Evolutionary conservation across 2,329 filamentous ascomycete species (phyloP), one percentile per base, ranked within the genome.

Genomic region (Zelopaecilomyces penicillatus): DNA sequence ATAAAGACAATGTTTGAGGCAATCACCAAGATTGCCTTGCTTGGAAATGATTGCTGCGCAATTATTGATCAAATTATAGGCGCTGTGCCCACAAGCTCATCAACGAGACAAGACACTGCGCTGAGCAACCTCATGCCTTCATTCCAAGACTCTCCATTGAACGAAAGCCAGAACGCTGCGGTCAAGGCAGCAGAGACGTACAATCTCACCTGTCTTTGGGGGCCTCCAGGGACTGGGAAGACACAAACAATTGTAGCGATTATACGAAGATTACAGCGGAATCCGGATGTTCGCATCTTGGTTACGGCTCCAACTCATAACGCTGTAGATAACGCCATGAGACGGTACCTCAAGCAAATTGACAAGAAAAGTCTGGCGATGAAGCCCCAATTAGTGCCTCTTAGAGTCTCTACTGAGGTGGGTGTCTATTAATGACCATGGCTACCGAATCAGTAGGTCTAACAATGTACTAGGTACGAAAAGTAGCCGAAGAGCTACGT

Each of bases 231-330:
- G 4, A 70, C 68, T 1, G 67, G 67, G 4, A 71, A 71, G 47
- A 70, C 67, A 0, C 60, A 66, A 32, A 70, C 66, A 0, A 62
- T 69, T 5, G 63, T 68, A 2, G 56, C 59, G 26, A 65, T 70
- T 28, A 52, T 71, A 11, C 48, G 52, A 4, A 55, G 57, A 4
- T 41, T 70, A n/a, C 55, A 64, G 26, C 43, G 43, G 12, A 45
- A 61, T 5, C 45, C 50, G 1, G 46, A 55, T 4, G 52, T 49
- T 1, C 50, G 61, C 2, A 55, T 69, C 28, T 52, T 70, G 0
- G 59, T 71, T 5, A 63, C 65, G 5, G 67, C 68, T 0, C 67
- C 68, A 9, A 70, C 67, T 0, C 67, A 72, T 46, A 70, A 69
- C 44, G 67, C 67, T 7, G 67, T 71, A 0, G 66, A 71, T 37